Evolutionary conservation across 2,329 filamentous ascomycete species (phyloP).

Genomic region (Fusarium pseudoanthophilum): DNA sequence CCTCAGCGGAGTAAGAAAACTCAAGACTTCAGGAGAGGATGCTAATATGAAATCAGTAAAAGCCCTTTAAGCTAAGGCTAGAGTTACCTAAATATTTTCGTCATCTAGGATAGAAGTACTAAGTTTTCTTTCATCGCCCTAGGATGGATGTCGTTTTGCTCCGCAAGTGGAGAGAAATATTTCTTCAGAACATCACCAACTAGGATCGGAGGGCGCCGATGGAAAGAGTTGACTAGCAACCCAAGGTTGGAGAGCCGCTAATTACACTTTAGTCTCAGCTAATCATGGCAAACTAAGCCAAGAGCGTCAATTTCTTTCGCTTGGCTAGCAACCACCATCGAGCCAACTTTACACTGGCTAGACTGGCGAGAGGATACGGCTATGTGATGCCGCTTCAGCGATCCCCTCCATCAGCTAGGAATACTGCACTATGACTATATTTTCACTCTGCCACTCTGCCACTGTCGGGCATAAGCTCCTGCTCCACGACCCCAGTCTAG

Average conservation of each 20-base stretch:
- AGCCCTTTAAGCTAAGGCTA: not conserved
- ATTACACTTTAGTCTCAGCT: conserved; percentile 1
- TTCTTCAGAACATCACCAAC: not conserved
- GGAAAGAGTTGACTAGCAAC: not conserved
- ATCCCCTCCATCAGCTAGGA: conserved; percentile 9
- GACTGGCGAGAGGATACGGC: conserved; percentile 3
- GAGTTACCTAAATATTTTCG: not conserved
- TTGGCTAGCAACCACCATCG: not conserved
- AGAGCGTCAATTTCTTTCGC: conserved; percentile 7
- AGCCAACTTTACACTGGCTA: conserved; percentile 1
- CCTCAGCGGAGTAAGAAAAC: not conserved
- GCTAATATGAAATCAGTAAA: not conserved
- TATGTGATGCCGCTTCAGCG: conserved; percentile 14
- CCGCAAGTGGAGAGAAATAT: not conserved
- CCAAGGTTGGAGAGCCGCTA: conserved; percentile 6
- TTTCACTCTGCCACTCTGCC: not conserved
- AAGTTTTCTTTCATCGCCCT: not conserved
- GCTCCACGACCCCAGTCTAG: conserved; percentile 28
- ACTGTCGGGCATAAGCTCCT: conserved; percentile 17
- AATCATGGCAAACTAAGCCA: conserved; percentile 9
- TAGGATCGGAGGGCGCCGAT: conserved; percentile 33
- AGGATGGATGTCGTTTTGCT: conserved; percentile 11
- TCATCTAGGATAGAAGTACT: not conserved
- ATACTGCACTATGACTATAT: not conserved
- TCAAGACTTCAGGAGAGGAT: not conserved